Evolutionary conservation across 192 early-diverging fungal species (phyloP).

Genomic region (Coemansia interrupta): DNA sequence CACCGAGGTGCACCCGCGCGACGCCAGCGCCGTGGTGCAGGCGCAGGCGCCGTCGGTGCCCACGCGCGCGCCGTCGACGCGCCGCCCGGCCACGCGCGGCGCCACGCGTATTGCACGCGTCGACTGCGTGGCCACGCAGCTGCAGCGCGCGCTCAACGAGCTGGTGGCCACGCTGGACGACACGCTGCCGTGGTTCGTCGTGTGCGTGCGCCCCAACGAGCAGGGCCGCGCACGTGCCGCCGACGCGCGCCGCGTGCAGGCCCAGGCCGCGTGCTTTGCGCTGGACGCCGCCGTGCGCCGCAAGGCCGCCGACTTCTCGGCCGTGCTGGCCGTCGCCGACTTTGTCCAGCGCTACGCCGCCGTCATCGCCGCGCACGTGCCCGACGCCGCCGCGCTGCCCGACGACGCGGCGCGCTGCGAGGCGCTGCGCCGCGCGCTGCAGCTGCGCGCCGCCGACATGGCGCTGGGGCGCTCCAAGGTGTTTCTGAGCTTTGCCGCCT

Average conservation of each 20-base stretch:
- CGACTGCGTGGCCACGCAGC: slow-evolving; percentile 62
- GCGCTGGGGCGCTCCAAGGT: slow-evolving; percentile 59
- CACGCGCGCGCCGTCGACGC: slow-evolving; percentile 60
- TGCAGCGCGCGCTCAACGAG: slow-evolving; percentile 67
- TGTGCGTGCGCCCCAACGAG: slow-evolving; percentile 61
- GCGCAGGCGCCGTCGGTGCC: slow-evolving; percentile 73
- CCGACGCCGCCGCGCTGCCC: slow-evolving; percentile 11
- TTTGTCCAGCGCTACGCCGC: slow-evolving; percentile 49
- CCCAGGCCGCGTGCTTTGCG: slow-evolving; percentile 30
- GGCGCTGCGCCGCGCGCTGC: slow-evolving; percentile 44
- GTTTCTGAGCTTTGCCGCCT: slow-evolving; percentile 71
- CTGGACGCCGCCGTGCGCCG: slow-evolving; percentile 37
- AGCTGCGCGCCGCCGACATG: slow-evolving; percentile 53
- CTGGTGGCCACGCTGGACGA: slow-evolving; percentile 68
- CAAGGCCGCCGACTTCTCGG: slow-evolving; percentile 45
- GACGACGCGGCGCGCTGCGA: slow-evolving; percentile 25
- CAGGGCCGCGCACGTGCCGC: slow-evolving; percentile 27
- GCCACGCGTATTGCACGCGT: slow-evolving; percentile 56
- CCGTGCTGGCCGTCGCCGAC: slow-evolving; percentile 33
- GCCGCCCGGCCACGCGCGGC: slow-evolving; percentile 61
- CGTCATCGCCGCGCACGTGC: slow-evolving; percentile 48
- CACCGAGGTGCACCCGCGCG: slow-evolving; percentile 75
- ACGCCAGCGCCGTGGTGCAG: slow-evolving; percentile 68
- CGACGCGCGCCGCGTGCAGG: slow-evolving; percentile 47
- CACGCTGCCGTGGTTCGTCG: slow-evolving; percentile 71